These are phyloP conservation scores for Phytophthora foliorum DNA, from an alignment of 352 stramenopile species.

Conservation along the genomic window DNA sequence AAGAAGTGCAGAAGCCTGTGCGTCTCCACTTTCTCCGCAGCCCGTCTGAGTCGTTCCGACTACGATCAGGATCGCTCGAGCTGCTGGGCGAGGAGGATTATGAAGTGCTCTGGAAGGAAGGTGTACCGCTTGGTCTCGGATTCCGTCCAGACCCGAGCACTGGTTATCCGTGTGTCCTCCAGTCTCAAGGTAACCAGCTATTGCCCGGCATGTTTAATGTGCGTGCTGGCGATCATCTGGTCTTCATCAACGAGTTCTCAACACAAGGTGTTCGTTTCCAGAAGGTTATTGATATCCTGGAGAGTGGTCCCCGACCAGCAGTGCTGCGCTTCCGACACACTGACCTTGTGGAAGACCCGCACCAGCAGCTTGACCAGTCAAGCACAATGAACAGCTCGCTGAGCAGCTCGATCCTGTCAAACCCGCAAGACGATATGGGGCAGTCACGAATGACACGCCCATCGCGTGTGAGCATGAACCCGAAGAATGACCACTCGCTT, in stretches of 20 bases:
- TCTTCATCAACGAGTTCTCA: slow-evolving; percentile 91
- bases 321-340: slow-evolving; percentile 89
- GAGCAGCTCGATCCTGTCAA: slow-evolving; percentile 50
- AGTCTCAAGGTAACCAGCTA: slow-evolving; percentile 80
- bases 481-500: slow-evolving; percentile 84
- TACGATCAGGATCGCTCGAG: slow-evolving; percentile 76
- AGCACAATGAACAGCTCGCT: slow-evolving; percentile 28
- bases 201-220: slow-evolving; percentile 91
- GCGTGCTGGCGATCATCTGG: slow-evolving; percentile 78
- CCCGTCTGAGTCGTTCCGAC: slow-evolving; percentile 73
- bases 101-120: slow-evolving; percentile 88
- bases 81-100: slow-evolving; percentile 88
- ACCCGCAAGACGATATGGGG: slow-evolving; percentile 79
- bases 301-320: slow-evolving; percentile 78
- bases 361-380: slow-evolving; percentile 38
- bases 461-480: slow-evolving; percentile 82
- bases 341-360: slow-evolving; percentile 67
- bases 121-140: slow-evolving; percentile 82
- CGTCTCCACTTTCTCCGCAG: slow-evolving; percentile 80
- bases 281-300: slow-evolving; percentile 89
- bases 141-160: slow-evolving; percentile 84
- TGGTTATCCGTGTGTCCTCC: slow-evolving; percentile 80
- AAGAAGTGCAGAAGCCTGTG: slow-evolving; percentile 88
- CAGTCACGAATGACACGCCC: slow-evolving; percentile 75
- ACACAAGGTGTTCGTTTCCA: slow-evolving; percentile 85